Conservation (phyloP, 2,329 filamentous ascomycete genomes). For the Pezicula neosporulosa region DNA sequence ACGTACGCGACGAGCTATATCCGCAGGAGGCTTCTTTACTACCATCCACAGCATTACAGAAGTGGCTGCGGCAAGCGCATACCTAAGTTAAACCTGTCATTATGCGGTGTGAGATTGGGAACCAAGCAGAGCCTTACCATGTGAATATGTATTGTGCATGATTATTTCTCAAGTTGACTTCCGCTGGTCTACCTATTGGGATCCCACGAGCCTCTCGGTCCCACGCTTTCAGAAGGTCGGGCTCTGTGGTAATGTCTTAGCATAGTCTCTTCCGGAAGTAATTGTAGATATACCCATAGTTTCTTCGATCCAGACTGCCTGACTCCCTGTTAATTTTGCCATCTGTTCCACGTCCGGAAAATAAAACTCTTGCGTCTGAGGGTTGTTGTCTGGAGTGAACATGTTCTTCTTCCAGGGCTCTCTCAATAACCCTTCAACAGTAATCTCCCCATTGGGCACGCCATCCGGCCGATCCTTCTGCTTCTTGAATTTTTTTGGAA, state of each 20-base stretch:
- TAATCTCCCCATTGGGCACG: constrained; percentile 67
- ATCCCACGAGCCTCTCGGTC: constrained; percentile 77
- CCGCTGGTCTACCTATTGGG: constrained; percentile 81
- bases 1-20: constrained; percentile 69
- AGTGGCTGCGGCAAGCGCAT: constrained; percentile 78
- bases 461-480: constrained; percentile 61
- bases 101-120: neutral
- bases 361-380: constrained; percentile 82
- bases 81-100: constrained; percentile 53
- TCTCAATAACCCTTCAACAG: constrained; percentile 78
- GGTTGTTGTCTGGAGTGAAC: constrained; percentile 90
- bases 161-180: constrained; percentile 93
- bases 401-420: constrained; percentile 97
- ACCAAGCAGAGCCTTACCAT: constrained; percentile 60
- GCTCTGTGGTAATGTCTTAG: constrained; percentile 47
- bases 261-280: neutral
- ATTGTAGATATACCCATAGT: constrained; percentile 69
- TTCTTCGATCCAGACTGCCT: constrained; percentile 92
- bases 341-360: constrained; percentile 94
- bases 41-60: constrained; percentile 97
- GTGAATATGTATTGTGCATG: constrained; percentile 99
- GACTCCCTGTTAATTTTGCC: constrained; percentile 76
- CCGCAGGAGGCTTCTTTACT: constrained; percentile 77
- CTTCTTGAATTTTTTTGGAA: constrained; percentile 68
- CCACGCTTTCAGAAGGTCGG: constrained; percentile 73